Conservation (phyloP, 31 red algal genomes). For the Bonnemaisonia californica region DNA sequence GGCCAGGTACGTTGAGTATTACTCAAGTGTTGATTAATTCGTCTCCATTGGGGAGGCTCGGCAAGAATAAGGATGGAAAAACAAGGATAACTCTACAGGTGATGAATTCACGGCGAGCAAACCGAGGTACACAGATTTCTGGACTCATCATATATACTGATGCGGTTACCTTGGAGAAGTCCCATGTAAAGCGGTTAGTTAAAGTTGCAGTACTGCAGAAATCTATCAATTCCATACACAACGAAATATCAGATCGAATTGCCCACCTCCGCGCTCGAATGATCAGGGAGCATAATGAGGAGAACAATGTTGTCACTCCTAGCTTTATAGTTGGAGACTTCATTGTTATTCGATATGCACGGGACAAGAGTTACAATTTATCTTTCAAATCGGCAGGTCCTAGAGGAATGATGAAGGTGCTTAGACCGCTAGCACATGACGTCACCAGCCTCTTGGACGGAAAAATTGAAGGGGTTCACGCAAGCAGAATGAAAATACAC, state of each 20-base stretch:
- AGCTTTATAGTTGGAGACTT: neutral
- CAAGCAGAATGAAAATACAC: neutral
- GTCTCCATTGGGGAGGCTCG: neutral
- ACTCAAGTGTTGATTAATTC: neutral
- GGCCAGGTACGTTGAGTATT: neutral
- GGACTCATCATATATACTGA: no score
- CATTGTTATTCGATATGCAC: neutral
- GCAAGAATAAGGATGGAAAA: neutral
- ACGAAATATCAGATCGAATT: neutral
- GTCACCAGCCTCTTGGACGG: neutral
- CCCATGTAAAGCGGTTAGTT: neutral
- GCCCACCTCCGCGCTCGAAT: neutral
- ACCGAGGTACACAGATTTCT: no score
- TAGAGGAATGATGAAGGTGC: neutral
- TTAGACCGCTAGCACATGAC: neutral
- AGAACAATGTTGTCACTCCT: neutral
- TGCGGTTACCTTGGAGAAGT: neutral
- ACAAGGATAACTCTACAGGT: no score
- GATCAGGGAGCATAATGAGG: neutral
- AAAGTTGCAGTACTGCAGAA: neutral
- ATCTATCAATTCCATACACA: neutral
- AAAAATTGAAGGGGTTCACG: neutral
- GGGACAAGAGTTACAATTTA: neutral
- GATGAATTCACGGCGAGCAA: no score
- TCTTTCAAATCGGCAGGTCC: neutral